Conservation (phyloP, 495 filamentous ascomycete genomes). For the Cercophora sp. region DNA sequence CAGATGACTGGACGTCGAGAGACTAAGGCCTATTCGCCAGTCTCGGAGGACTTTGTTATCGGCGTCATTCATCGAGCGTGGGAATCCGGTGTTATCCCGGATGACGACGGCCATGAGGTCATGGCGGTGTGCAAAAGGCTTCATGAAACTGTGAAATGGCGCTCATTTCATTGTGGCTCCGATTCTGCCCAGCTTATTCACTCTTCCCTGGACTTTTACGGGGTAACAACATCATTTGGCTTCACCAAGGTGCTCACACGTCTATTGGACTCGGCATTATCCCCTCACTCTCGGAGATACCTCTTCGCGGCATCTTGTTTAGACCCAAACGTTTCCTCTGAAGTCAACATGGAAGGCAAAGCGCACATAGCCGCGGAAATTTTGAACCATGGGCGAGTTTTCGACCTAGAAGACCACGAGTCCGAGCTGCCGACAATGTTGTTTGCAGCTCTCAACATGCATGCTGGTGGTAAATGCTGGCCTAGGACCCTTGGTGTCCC, state of each 20-base stretch:
- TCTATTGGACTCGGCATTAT: not conserved
- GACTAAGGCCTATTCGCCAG: not conserved
- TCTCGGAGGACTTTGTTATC: not conserved
- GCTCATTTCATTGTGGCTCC: not conserved
- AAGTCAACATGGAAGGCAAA: too few species aligned
- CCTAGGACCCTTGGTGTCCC: too few species aligned
- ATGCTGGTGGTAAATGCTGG: too few species aligned
- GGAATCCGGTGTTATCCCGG: not conserved
- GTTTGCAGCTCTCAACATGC: too few species aligned
- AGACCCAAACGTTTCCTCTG: not conserved
- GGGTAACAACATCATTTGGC: not conserved
- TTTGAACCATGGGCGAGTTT: too few species aligned
- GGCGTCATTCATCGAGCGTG: not conserved
- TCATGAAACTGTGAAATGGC: conserved; percentile 1
- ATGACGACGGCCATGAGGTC: not conserved
- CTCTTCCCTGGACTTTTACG: conserved; percentile 4
- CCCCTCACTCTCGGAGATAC: not conserved
- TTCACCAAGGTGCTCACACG: not conserved
- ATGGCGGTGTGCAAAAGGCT: conserved; percentile 6
- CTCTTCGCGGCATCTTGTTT: not conserved
- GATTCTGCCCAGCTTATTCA: not conserved
- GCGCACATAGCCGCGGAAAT: too few species aligned
- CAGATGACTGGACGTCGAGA: not conserved
- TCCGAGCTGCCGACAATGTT: too few species aligned
- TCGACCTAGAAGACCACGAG: too few species aligned